Evolutionary conservation across 2,329 filamentous ascomycete genomes (phyloP), one percentile per base, ranked within the genome.

Genomic region (Paecilomyces niveus): DNA sequence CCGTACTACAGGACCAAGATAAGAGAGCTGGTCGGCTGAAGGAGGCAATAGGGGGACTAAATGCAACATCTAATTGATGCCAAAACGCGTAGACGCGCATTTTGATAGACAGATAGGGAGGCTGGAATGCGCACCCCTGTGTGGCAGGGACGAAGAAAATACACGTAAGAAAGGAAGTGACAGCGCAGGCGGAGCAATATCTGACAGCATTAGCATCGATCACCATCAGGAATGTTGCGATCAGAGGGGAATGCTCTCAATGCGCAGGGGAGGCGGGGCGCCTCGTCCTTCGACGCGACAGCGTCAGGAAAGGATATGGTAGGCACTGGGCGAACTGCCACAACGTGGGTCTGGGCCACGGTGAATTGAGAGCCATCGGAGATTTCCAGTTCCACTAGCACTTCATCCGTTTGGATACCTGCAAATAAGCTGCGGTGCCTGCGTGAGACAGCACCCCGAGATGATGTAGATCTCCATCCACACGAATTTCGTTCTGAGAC

Each of bases 101-200:
- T 55, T 54, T 45, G 39, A 45, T 9, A 55, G 54, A 39, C 35
- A 29, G 54, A 57, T 26, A 45, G 54, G 61, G 63, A 62, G 60
- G 54, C 54, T 57, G 57, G 62, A 64, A 62, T 64, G 62, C 59
- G 56, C 56, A 55, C 39, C 56, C 39, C 39, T 50, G 51, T 45
- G 55, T 61, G 59, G 59, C 59, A 15, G 55, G 61, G 21, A 59
- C 71, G 81, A 82, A n/a, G 81, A 5, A 92, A 89, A 52, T 18
- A 45, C 39, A 45, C 8, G 35, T 6, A 13, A n/a, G 39, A 45
- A 13, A 18, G 15, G 1, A 45, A 45, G 5, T 45, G 39, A 52
- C 13, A 52, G 50, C 21, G 9, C 10, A 8, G 10, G 21, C 50
- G 15, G 10, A 3, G 50, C 10, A 52, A 29, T 24, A 9, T 10